These are phyloP conservation scores for Paratinospora sagittata DNA, from an alignment of 164 flowering plant genomes.

Conservation along the genomic window DNA sequence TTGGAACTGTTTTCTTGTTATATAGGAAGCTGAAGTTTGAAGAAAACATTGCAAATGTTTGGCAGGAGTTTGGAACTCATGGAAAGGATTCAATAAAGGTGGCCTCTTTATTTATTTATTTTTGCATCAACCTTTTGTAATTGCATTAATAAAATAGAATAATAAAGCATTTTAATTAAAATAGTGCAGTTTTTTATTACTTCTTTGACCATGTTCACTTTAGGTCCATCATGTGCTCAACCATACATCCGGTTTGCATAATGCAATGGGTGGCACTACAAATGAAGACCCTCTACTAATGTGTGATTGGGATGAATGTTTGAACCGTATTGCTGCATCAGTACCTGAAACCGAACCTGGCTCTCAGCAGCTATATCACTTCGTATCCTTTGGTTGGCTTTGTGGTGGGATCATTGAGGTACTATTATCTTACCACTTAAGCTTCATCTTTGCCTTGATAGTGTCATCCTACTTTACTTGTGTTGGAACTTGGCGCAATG, in stretches of 20 bases:
- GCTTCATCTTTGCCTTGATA: neutral
- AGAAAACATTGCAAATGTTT: constrained; percentile 63
- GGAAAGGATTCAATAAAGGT: constrained; percentile 79
- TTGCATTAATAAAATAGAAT: neutral
- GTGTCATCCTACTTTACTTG: neutral
- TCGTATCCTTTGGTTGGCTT: constrained; percentile 87
- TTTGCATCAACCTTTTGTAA: neutral
- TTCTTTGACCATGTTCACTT: constrained; percentile 7
- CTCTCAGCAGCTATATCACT: constrained; percentile 73
- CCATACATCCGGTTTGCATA: constrained; percentile 93
- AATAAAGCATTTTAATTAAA: neutral
- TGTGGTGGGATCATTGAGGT: constrained; percentile 99
- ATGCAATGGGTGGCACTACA: constrained; percentile 47
- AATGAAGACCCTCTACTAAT: constrained; percentile 60
- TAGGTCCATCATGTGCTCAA: constrained; percentile 96
- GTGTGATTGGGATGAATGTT: constrained; percentile 72
- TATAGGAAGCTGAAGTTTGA: constrained; percentile 75
- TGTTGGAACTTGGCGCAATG: no score
- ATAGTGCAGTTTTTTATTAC: neutral
- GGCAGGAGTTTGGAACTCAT: constrained; percentile 79
- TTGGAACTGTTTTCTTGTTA: constrained; percentile 5
- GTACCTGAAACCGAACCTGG: constrained; percentile 86
- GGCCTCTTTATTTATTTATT: neutral
- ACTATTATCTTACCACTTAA: constrained; percentile 2
- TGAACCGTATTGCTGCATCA: constrained; percentile 49